Evolutionary conservation across 108 stramenopile species (phyloP).

Genomic region (Cyclotella kingstonii): DNA sequence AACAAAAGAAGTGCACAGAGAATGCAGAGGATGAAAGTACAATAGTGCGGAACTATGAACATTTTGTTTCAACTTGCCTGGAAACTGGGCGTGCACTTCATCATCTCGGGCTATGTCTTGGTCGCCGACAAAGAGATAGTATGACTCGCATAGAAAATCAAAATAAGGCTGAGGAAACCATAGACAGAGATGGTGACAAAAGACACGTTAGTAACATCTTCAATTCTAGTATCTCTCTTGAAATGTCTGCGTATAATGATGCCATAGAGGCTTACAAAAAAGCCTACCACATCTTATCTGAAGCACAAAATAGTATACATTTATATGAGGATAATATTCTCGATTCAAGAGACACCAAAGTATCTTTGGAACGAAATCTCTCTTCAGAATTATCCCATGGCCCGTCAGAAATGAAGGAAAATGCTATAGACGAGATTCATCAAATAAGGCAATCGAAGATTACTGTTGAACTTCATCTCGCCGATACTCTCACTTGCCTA

Average conservation of each 20-base stretch:
- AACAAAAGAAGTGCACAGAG: not conserved
- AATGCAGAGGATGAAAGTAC: not conserved
- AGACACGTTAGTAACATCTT: not conserved
- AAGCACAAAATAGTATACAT: constrained; percentile 9
- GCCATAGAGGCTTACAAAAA: constrained; percentile 40
- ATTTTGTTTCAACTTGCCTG: constrained; percentile 39
- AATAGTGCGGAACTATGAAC: constrained; percentile 25
- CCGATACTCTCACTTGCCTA: constrained; percentile 45
- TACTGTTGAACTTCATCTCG: constrained; percentile 48
- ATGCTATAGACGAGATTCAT: constrained; percentile 20
- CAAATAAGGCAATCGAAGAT: constrained; percentile 43
- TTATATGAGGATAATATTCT: not conserved
- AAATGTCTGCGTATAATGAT: constrained; percentile 29
- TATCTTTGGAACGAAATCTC: not conserved
- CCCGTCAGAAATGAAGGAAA: not conserved
- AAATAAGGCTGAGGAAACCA: not conserved
- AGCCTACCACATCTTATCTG: constrained; percentile 22
- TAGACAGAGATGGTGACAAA: not conserved
- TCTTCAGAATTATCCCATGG: not conserved
- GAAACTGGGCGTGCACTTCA: constrained; percentile 52
- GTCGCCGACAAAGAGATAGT: constrained; percentile 38
- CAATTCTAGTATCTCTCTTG: constrained; percentile 6
- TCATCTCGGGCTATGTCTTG: constrained; percentile 49
- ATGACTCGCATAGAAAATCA: too few species aligned
- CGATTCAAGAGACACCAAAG: not conserved